Conservation (phyloP, 177 flowering plant species). For the Viscum album region DNA sequence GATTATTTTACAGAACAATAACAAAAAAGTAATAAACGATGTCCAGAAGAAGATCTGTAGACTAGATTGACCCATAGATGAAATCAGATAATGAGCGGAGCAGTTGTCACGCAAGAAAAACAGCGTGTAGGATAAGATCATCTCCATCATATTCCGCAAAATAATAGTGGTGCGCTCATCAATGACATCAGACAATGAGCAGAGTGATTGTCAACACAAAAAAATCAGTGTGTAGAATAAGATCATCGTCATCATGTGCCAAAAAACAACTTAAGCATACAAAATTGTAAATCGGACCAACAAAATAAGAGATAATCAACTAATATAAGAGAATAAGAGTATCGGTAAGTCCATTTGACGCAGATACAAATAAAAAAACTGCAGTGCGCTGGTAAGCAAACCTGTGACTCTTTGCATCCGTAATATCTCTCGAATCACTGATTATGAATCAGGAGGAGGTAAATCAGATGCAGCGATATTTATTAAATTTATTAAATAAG, state of each 20-base stretch:
- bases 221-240: not conserved
- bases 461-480: too few relatives aligned
- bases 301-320: not conserved
- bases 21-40: too few relatives aligned
- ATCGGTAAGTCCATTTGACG: not conserved
- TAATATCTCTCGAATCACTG: not conserved
- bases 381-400: conserved; percentile 1
- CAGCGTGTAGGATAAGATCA: not conserved
- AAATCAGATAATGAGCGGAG: not conserved
- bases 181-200: not conserved
- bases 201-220: not conserved
- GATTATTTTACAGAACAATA: too few relatives aligned
- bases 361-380: not conserved
- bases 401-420: not conserved
- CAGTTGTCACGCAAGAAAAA: not conserved
- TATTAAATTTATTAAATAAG: too few relatives aligned
- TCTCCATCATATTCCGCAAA: not conserved
- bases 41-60: too few relatives aligned
- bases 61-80: too few relatives aligned
- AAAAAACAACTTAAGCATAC: not conserved
- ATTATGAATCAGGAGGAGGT: not conserved
- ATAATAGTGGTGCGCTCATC: not conserved
- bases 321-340: not conserved
- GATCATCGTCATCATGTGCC: not conserved
- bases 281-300: not conserved